Conservation (phyloP, 1,284 basidiomycete species). For the Naganishia albida region DNA sequence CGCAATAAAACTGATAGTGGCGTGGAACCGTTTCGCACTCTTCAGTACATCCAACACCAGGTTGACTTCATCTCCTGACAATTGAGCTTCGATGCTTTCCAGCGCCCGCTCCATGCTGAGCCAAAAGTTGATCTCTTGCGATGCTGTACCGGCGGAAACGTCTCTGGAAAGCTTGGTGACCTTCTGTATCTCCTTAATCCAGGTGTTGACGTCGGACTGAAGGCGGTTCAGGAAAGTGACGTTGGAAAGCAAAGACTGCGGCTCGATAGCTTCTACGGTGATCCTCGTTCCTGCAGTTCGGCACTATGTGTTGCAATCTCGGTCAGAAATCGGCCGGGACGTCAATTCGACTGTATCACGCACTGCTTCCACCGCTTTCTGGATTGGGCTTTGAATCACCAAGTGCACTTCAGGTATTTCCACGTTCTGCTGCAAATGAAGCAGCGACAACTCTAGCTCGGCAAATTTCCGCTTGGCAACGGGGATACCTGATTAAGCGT, state of each 20-base stretch:
- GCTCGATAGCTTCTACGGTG: constrained; percentile 52
- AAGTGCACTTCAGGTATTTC: constrained; percentile 97
- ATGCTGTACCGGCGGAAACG: constrained; percentile 92
- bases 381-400: constrained; percentile 85
- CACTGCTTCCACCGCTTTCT: constrained; percentile 78
- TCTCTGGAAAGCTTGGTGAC: constrained; percentile 90
- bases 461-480: constrained; percentile 99
- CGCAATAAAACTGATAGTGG: constrained; percentile 95
- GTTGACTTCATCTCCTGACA: constrained; percentile 86
- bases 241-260: constrained; percentile 66
- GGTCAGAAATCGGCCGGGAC: neutral
- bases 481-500: constrained; percentile 70
- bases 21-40: constrained; percentile 95
- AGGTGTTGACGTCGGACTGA: constrained; percentile 90
- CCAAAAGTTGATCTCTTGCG: constrained; percentile 99
- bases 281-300: constrained; percentile 45
- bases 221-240: constrained; percentile 90
- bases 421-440: constrained; percentile 97
- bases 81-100: constrained; percentile 88
- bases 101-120: constrained; percentile 88
- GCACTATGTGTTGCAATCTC: constrained; percentile 33
- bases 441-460: constrained; percentile 90
- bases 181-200: constrained; percentile 97
- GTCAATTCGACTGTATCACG: constrained; percentile 28
- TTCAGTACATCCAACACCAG: constrained; percentile 94